phyloP scores from a whole-genome alignment of 108 stramenopile species.

The Thalassiosira profunda region DNA sequence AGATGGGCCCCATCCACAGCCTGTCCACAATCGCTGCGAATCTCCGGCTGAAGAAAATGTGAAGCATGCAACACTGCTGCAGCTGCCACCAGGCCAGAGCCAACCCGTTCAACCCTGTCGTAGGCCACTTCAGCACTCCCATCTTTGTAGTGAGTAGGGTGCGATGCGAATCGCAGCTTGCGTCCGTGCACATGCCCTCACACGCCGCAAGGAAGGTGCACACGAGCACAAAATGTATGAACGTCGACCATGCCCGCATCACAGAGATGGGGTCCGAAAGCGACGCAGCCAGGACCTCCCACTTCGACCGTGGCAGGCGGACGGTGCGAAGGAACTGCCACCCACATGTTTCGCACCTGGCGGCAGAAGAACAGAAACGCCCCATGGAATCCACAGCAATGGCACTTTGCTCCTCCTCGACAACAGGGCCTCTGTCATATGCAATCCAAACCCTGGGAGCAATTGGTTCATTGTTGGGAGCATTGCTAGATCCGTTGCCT shows the following conservation, averaged over 20 bases:
- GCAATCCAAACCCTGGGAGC: conserved; percentile 42
- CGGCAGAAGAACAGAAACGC: conserved; percentile 10
- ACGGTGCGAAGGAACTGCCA: conserved; percentile 11
- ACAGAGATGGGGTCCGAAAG: conserved; percentile 22
- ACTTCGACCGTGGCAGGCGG: conserved; percentile 23
- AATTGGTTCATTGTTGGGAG: background rate
- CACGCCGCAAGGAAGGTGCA: conserved; percentile 24
- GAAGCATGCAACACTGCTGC: conserved; percentile 40
- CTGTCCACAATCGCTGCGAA: conserved; percentile 36
- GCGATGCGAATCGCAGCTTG: conserved; percentile 9
- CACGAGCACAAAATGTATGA: conserved; percentile 25
- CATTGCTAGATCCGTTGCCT: background rate
- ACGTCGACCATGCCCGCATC: conserved; percentile 19
- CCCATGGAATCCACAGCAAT: conserved; percentile 14
- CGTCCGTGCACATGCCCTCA: conserved; percentile 26
- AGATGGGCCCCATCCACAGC: conserved; percentile 41
- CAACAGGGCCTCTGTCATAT: conserved; percentile 22
- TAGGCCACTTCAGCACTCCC: conserved; percentile 26
- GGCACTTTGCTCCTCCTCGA: background rate
- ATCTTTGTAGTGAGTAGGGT: conserved; percentile 9
- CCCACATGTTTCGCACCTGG: conserved; percentile 24
- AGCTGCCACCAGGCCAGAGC: conserved; percentile 35
- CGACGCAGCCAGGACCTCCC: conserved; percentile 21
- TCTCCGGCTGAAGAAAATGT: conserved; percentile 33
- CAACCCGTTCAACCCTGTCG: conserved; percentile 27